phyloP scores from a whole-genome alignment of 2,329 filamentous ascomycete species.

The Xylaria sp. region DNA sequence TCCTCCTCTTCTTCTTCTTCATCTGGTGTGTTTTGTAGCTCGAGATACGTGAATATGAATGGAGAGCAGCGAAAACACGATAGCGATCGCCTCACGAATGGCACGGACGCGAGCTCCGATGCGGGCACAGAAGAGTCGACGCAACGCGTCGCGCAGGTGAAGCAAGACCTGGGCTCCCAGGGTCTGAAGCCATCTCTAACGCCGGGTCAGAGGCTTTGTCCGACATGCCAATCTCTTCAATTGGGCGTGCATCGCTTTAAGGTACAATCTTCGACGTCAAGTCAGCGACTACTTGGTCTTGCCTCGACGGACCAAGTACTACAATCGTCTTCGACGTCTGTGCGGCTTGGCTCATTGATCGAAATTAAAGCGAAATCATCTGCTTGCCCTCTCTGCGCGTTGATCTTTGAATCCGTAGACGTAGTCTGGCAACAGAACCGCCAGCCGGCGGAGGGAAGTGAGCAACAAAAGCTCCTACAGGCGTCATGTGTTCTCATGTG shows the following conservation, averaged over 20 bases:
- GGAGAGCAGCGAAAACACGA: not conserved
- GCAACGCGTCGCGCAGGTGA: not conserved
- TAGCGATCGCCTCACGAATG: not conserved
- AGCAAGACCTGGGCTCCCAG: not conserved
- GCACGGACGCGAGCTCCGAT: not conserved
- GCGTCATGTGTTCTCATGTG: slow-evolving; percentile 8
- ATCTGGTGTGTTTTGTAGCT: not conserved
- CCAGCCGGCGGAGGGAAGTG: not conserved
- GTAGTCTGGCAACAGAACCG: not conserved
- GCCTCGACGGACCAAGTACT: not conserved
- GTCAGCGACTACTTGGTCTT: not conserved
- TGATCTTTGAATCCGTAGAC: slow-evolving; percentile 3
- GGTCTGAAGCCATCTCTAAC: not conserved
- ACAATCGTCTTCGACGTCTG: slow-evolving; percentile 4
- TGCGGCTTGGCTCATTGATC: not conserved
- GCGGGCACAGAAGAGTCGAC: not conserved
- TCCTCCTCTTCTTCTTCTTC: no score
- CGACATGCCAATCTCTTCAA: slow-evolving; percentile 14
- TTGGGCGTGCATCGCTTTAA: slow-evolving; percentile 15
- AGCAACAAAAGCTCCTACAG: slow-evolving; percentile 3
- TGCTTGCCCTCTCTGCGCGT: not conserved
- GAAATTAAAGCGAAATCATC: not conserved
- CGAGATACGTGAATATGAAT: not conserved
- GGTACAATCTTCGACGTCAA: slow-evolving; percentile 1
- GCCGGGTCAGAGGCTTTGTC: not conserved